These are phyloP conservation scores for Hyphopichia khmerensis DNA, from an alignment of 1,139 yeast species.

Conservation along the genomic window DNA sequence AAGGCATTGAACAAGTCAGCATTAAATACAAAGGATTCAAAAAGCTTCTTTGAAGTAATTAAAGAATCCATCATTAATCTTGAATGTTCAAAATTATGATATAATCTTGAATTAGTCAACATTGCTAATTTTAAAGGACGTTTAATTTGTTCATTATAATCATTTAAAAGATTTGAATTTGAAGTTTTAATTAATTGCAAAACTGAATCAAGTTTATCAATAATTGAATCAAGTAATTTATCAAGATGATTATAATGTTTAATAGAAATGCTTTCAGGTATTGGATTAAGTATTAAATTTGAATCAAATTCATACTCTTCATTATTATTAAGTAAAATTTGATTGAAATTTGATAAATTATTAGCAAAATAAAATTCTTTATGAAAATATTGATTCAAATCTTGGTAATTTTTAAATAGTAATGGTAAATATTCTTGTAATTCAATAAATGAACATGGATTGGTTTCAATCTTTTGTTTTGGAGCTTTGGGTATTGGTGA, in stretches of 20 bases:
- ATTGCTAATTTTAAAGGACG: not conserved
- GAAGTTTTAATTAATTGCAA: not conserved
- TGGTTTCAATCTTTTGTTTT: not conserved
- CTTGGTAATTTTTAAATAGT: not conserved
- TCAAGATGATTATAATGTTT: not conserved
- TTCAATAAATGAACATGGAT: not conserved
- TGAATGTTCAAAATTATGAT: conserved; percentile 2
- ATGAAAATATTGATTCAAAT: not conserved
- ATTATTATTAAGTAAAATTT: not conserved
- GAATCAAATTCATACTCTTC: not conserved
- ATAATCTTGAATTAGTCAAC: not conserved
- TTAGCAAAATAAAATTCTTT: not conserved
- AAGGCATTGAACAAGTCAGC: conserved; percentile 12
- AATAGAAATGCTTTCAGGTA: not conserved
- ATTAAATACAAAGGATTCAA: not conserved
- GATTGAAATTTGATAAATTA: not conserved
- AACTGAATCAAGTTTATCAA: not conserved
- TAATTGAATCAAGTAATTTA: not conserved
- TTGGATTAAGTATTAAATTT: not conserved
- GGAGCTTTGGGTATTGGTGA: not conserved
- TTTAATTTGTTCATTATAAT: conserved; percentile 1
- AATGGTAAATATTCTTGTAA: not conserved
- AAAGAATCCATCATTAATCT: conserved; percentile 2
- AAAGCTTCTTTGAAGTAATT: not conserved
- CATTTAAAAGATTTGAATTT: not conserved